Percentiles rank a stretch among this genome's conserved stretches.
phyloP scores from a whole-genome alignment of 805 yeast species.

The Wickerhamiella brachini region DNA sequence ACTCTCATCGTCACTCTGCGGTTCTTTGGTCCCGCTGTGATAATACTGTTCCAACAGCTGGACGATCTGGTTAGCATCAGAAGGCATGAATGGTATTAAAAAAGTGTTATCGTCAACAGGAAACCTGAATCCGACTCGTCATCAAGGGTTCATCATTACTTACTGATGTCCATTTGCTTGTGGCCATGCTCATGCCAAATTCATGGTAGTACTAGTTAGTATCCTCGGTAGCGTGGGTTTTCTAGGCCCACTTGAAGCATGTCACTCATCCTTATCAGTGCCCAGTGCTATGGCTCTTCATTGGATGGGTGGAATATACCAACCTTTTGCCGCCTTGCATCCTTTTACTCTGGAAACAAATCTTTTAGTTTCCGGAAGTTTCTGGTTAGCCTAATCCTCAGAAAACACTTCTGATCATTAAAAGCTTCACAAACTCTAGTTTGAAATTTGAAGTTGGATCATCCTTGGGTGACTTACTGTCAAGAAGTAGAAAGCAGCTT shows the following conservation, averaged over 20 bases:
- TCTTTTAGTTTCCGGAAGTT: too few relatives aligned
- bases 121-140: conserved; percentile 98
- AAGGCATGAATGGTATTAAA: conserved; percentile 90
- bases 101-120: conserved; percentile 80
- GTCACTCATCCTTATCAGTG: conserved; percentile 95
- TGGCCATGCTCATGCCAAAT: not conserved
- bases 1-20: not conserved
- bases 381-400: conserved; percentile 13
- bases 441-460: conserved; percentile 41
- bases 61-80: conserved; percentile 37
- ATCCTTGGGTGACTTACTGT: conserved; percentile 17
- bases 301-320: conserved; percentile 12
- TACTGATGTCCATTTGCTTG: conserved; percentile 6
- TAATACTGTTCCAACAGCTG: too few relatives aligned
- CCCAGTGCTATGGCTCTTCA: conserved; percentile 98
- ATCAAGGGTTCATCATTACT: conserved; percentile 54
- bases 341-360: too few relatives aligned
- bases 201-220: conserved; percentile 11
- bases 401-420: conserved; percentile 35
- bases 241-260: conserved; percentile 94
- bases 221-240: conserved; percentile 83
- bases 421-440: conserved; percentile 53
- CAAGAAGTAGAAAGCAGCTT: not conserved
- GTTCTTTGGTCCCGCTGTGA: too few relatives aligned
- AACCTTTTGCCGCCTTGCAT: not conserved